Base-by-base conservation (phyloP, 306 rosid genomes). In the Trichosanthes truncata region DNA sequence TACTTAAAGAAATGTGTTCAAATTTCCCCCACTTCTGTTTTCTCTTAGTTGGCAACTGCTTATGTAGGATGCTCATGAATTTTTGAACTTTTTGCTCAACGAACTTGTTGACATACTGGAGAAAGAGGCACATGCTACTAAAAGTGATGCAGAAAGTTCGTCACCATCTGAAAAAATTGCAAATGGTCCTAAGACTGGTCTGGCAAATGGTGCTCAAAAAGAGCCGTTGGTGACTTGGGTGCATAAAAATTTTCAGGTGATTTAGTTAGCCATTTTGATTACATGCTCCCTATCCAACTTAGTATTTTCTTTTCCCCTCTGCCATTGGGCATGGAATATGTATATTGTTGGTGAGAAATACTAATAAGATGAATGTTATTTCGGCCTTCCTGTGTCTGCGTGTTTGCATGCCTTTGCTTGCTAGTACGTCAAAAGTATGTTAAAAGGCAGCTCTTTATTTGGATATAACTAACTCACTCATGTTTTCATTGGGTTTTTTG, bases 61-160 rank as follows among this genome's bases (percentile, higher is more conserved):
- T 31, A 49, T 83, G 82, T 84, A 96, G 99, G 99, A 96, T 88
- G 99, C 99, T 67, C 99, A 96, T 18, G 99, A 96, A 78, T 96
- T 96, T 90, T 86, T 96, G 90, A 96, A 96, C 87, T 96, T 93
- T 84, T 93, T 96, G 92, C 90, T 96, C 73, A 96, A 96, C 77
- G 97, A 96, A 85, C 99, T 96, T 80, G 99, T 96, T 6, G 99
- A 96, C 86, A 96, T 93, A 83, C 88, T 96, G 93, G 99, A 96
- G 87, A 96, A 93, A 89, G 99, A 96, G 88, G 89, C 97, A 73
- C 96, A 91, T 78, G 89, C 96, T 80, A 77, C 84, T 80, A 93
- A 90, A 86, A 80, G 84, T 86, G 97, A 93, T 81, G 87, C 89
- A 81, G 98, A 90, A 86, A 84, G 82, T 43, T 85, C 89, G 25